Conservation (phyloP, 1,139 yeast genomes). For the Geotrichum fermentans region DNA sequence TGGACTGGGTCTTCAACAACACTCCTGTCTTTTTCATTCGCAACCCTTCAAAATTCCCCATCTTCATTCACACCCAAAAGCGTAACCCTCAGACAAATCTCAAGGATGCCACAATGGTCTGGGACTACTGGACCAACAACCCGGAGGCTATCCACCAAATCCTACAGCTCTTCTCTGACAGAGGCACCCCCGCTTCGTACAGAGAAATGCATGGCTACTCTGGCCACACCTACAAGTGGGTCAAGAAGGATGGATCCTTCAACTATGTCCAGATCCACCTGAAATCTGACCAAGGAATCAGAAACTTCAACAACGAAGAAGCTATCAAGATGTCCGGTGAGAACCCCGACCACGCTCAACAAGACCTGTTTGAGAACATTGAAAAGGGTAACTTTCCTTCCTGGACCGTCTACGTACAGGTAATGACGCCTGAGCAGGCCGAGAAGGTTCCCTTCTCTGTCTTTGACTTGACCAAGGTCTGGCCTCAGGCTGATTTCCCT, state of each 20-base stretch:
- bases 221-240: constrained; percentile 71
- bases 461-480: constrained; percentile 69
- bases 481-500: constrained; percentile 78
- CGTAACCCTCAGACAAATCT: constrained; percentile 79
- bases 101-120: constrained; percentile 64
- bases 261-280: constrained; percentile 66
- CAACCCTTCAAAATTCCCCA: constrained; percentile 84
- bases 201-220: constrained; percentile 71
- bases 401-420: constrained; percentile 64
- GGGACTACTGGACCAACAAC: constrained; percentile 66
- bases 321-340: constrained; percentile 53
- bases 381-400: constrained; percentile 57
- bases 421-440: constrained; percentile 70
- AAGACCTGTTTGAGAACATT: constrained; percentile 55
- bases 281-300: constrained; percentile 57
- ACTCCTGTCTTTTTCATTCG: constrained; percentile 84
- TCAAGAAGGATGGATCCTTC: constrained; percentile 59
- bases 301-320: constrained; percentile 53
- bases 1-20: constrained; percentile 86
- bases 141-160: constrained; percentile 63
- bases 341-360: constrained; percentile 60
- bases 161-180: constrained; percentile 59
- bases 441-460: constrained; percentile 49
- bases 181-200: constrained; percentile 66
- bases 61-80: constrained; percentile 82